Conservation (phyloP, 2,329 filamentous ascomycete genomes). For the Helotiales sp. region DNA sequence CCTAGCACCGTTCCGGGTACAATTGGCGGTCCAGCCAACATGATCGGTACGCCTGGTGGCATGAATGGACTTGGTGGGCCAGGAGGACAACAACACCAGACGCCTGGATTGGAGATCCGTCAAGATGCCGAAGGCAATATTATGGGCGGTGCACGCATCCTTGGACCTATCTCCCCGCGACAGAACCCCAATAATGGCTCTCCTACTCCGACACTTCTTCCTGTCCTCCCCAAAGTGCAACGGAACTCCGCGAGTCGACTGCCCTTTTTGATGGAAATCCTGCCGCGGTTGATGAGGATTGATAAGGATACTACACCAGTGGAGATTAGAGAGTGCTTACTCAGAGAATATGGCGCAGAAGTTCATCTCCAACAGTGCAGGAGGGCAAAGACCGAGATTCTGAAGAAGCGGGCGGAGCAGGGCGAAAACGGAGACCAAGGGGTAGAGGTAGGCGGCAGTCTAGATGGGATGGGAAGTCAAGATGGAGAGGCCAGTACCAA, state of each 20-base stretch:
- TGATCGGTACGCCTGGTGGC: constrained; percentile 11
- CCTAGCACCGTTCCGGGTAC: constrained; percentile 10
- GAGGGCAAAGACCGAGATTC: constrained; percentile 42
- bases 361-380: constrained; percentile 44
- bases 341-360: constrained; percentile 44
- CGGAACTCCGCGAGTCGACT: constrained; percentile 45
- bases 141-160: constrained; percentile 39
- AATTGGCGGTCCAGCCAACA: constrained; percentile 6
- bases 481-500: constrained; percentile 30
- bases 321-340: constrained; percentile 61
- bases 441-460: constrained; percentile 12
- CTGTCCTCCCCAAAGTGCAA: constrained; percentile 42
- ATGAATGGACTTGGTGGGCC: constrained; percentile 20
- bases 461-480: constrained; percentile 34
- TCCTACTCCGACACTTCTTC: constrained; percentile 23
- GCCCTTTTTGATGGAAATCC: constrained; percentile 62
- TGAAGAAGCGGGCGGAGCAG: constrained; percentile 36
- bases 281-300: constrained; percentile 64
- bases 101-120: constrained; percentile 34
- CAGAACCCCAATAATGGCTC: constrained; percentile 5
- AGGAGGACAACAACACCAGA: constrained; percentile 9
- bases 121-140: constrained; percentile 41
- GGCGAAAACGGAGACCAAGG: constrained; percentile 15
- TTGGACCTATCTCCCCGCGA: constrained; percentile 32
- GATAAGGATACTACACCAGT: constrained; percentile 62